Evolutionary conservation across 2,329 filamentous ascomycete species (phyloP).

Genomic region (Fonsecaea multimorphosa): DNA sequence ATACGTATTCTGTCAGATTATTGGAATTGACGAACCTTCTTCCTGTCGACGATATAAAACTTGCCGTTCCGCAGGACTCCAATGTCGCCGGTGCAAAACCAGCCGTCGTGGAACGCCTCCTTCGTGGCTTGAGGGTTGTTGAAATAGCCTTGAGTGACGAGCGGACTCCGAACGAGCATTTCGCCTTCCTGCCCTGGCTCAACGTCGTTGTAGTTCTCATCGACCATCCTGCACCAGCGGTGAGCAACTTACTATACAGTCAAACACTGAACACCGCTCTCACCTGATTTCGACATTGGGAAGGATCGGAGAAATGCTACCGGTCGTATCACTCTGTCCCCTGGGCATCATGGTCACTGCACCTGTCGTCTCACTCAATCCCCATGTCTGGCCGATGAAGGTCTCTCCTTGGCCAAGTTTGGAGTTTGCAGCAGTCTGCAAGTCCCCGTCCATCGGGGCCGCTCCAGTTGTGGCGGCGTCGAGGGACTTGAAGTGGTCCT

Average conservation of each 20-base stretch:
- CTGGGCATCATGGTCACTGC: constrained; percentile 55
- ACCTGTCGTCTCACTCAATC: constrained; percentile 61
- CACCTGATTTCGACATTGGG: constrained; percentile 45
- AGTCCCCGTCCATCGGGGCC: constrained; percentile 62
- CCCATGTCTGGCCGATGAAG: constrained; percentile 62
- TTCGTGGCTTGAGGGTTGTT: constrained; percentile 42
- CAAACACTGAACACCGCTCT: background rate
- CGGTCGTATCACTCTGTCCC: constrained; percentile 52
- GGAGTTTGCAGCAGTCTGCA: constrained; percentile 58
- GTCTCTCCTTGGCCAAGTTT: constrained; percentile 55
- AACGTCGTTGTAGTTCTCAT: constrained; percentile 33
- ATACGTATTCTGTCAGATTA: no score
- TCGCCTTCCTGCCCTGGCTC: constrained; percentile 35
- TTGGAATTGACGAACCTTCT: constrained; percentile 56
- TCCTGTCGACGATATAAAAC: constrained; percentile 80
- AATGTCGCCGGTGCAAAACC: constrained; percentile 45
- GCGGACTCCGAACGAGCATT: constrained; percentile 33
- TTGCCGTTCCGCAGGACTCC: constrained; percentile 61
- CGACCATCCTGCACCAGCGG: constrained; percentile 26
- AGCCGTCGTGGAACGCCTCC: constrained; percentile 43
- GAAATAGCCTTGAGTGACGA: constrained; percentile 42
- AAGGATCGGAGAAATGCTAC: constrained; percentile 49
- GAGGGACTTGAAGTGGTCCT: constrained; percentile 61
- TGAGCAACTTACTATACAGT: background rate
- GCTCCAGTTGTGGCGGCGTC: constrained; percentile 59